Evolutionary conservation across 139 green algal species (phyloP), one percentile per base, ranked within the genome.

Genomic region (Astrephomene gubernaculifera): DNA sequence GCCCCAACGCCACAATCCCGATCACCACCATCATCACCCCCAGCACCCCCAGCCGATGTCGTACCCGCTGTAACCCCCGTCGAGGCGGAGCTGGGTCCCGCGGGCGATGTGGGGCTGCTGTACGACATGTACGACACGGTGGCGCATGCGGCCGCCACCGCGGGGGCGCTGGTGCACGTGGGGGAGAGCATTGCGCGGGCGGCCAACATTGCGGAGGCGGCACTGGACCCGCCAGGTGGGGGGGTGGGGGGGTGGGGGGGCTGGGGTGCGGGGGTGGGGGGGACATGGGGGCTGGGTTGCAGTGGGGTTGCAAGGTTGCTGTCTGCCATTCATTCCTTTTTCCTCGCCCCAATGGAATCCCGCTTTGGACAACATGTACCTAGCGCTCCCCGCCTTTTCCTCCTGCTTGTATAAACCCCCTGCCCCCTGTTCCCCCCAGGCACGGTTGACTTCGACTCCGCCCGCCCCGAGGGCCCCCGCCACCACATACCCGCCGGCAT

Each of bases 131-230:
- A 84, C 44, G 78, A 84, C 63, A n/a, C 63, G 1, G 78, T 70
- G n/a, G 78, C 78, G 25, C 29, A 31, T 8, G 83, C 83, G 6
- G 73, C 83, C 19, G 83, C 83, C 17, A 36, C 78, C 0, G 83
- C 83, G 17, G 83, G 73, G 5, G 83, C 83, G 53, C 63, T 88
- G 63, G 74, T 88, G 49, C 83, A 84, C 39, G 45, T 76, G 7
- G 83, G 83, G 24, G 72, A 88, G 83, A 36, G 43, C 35, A 65
- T 88, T 27, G 3, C 72, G 35, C 38, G 52, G 36, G 83, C 83
- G 2, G 73, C 83, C 45, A 88, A 88, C 49, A 70, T 80, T 3
- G 83, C 83, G n/a, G 83, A 88, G 65, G 74, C 73, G 29, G 73
- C 64, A 1, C 45, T 88, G 74, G 73, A 88, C 49, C 83, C 83